These are phyloP conservation scores for Zymoseptoria tritici DNA, from an alignment of 2,329 filamentous ascomycete genomes.

Conservation along the genomic window DNA sequence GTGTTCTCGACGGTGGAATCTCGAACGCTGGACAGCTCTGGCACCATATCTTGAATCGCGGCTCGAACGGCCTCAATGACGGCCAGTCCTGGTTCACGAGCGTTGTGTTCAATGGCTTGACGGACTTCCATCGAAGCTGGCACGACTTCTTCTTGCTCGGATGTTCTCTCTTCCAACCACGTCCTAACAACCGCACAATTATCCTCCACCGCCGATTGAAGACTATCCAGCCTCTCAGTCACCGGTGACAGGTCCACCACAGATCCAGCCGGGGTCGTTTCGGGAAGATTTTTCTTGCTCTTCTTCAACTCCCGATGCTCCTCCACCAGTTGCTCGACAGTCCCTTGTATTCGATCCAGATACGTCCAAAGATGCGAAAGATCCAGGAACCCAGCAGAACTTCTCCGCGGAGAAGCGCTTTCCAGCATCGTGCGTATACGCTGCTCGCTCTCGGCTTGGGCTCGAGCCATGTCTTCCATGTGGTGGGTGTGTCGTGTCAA, in stretches of 20 bases:
- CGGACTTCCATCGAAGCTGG: constrained; percentile 2
- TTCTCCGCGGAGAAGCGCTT: background rate
- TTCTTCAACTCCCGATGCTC: constrained; percentile 14
- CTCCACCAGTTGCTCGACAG: constrained; percentile 16
- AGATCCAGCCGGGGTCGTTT: background rate
- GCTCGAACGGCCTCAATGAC: constrained; percentile 7
- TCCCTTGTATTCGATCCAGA: constrained; percentile 23
- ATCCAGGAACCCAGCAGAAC: constrained; percentile 13
- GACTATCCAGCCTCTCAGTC: constrained; percentile 15
- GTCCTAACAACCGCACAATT: constrained; percentile 19
- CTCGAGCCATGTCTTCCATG: background rate
- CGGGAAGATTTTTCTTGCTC: background rate
- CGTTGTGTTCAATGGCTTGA: constrained; percentile 9
- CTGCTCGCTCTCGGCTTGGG: background rate
- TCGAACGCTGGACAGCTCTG: constrained; percentile 16
- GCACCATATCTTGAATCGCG: background rate
- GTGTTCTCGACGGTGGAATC: constrained; percentile 14
- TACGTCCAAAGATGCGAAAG: constrained; percentile 21
- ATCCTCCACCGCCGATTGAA: constrained; percentile 23
- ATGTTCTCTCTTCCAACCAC: constrained; percentile 15
- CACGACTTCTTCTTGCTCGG: background rate
- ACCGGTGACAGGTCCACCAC: constrained; percentile 19
- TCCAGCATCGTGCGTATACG: background rate
- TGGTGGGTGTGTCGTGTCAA: background rate
- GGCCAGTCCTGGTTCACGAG: background rate